phyloP scores from a whole-genome alignment of 202 grass and related monocot genomes.

The Miscanthus sacchariflorus region DNA sequence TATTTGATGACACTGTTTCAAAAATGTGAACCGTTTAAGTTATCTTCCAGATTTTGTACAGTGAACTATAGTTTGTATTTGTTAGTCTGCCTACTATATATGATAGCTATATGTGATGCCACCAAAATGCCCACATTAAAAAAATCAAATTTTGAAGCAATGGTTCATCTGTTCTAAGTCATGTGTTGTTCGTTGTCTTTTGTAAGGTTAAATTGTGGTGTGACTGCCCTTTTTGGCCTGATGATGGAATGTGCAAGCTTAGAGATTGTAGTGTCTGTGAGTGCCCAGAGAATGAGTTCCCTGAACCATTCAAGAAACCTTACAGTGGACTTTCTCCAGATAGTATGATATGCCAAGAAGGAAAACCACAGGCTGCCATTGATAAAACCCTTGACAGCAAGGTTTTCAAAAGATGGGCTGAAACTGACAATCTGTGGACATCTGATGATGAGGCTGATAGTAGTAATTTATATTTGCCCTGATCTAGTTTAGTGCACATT shows the following conservation, averaged over 20 bases:
- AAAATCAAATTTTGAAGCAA: constrained; percentile 4
- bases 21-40: neutral
- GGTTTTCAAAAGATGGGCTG: constrained; percentile 81
- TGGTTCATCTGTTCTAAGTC: constrained; percentile 23
- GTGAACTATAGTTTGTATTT: neutral
- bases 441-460: constrained; percentile 94
- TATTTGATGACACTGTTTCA: neutral
- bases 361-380: constrained; percentile 83
- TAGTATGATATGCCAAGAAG: constrained; percentile 85
- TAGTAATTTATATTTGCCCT: constrained; percentile 53
- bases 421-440: constrained; percentile 97
- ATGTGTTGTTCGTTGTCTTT: constrained; percentile 14
- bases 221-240: constrained; percentile 95
- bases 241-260: constrained; percentile 93
- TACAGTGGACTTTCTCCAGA: constrained; percentile 65
- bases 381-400: constrained; percentile 91
- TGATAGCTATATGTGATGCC: neutral
- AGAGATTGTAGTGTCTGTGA: constrained; percentile 90
- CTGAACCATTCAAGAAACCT: constrained; percentile 85
- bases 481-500: neutral
- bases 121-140: neutral
- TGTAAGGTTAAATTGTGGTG: constrained; percentile 96
- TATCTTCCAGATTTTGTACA: neutral
- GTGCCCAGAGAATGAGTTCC: constrained; percentile 93
- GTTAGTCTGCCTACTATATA: neutral